A percentile compares a stretch with the other conserved stretches of the same genome.
Conservation (phyloP, 805 yeast genomes). For the Blastobotrys mokoenaii region DNA sequence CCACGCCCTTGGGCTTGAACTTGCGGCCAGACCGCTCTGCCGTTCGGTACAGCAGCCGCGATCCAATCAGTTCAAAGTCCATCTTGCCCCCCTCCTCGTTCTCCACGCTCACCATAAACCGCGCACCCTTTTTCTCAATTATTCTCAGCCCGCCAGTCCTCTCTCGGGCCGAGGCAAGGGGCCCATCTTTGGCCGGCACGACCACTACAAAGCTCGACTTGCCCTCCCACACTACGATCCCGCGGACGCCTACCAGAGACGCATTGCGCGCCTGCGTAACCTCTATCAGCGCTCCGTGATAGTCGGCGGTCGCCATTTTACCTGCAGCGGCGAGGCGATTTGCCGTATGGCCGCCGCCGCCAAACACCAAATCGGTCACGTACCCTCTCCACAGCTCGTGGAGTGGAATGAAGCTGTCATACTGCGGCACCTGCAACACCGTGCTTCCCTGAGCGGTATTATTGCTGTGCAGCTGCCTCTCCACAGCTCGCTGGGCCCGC, state of each 20-base stretch:
- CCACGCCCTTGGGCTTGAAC: slow-evolving; percentile 73
- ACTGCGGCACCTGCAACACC: slow-evolving; percentile 27
- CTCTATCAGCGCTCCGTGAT: slow-evolving; percentile 61
- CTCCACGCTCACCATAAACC: slow-evolving; percentile 45
- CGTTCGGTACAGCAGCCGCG: slow-evolving; percentile 65
- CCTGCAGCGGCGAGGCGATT: slow-evolving; percentile 12
- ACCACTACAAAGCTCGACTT: slow-evolving; percentile 62
- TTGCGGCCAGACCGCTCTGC: slow-evolving; percentile 77
- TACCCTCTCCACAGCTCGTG: slow-evolving; percentile 69
- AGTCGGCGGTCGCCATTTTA: slow-evolving; percentile 66
- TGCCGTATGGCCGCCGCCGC: neutral
- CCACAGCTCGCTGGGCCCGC: too few relatives aligned
- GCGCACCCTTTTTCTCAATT: slow-evolving; percentile 58
- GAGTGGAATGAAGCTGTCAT: slow-evolving; percentile 45
- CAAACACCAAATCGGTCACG: slow-evolving; percentile 44
- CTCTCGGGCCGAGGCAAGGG: slow-evolving; percentile 13
- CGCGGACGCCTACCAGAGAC: slow-evolving; percentile 51
- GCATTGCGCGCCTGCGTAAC: slow-evolving; percentile 52
- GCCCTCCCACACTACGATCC: slow-evolving; percentile 81
- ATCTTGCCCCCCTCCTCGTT: slow-evolving; percentile 29
- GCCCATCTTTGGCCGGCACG: slow-evolving; percentile 31
- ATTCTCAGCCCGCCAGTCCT: slow-evolving; percentile 57
- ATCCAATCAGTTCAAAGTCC: slow-evolving; percentile 66
- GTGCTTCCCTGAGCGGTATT: neutral
- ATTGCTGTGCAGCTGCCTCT: neutral